These are phyloP conservation scores for Acacia concinna DNA, from an alignment of 331 rosid genomes.

Conservation along the genomic window DNA sequence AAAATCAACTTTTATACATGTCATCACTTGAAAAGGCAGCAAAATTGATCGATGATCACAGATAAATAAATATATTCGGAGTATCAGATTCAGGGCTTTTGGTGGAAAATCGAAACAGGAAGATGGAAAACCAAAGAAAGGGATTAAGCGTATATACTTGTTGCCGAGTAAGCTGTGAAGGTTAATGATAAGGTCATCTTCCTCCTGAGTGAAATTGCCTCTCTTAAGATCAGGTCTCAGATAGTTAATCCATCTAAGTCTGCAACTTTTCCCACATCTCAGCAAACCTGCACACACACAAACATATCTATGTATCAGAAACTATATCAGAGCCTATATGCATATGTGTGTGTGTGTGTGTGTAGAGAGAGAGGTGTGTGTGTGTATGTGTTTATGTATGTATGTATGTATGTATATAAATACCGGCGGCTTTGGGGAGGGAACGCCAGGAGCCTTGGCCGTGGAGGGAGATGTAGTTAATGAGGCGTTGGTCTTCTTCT, in stretches of 20 bases:
- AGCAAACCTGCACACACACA: slow-evolving; percentile 38
- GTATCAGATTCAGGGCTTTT: not conserved
- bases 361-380: not conserved
- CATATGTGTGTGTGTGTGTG: not conserved
- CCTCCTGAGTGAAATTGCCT: slow-evolving; percentile 54
- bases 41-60: not conserved
- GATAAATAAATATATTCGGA: not conserved
- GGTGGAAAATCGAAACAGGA: not conserved
- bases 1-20: not conserved
- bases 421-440: slow-evolving; percentile 60
- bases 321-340: too few relatives aligned
- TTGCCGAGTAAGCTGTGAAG: slow-evolving; percentile 60
- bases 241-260: slow-evolving; percentile 58
- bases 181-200: slow-evolving; percentile 49
- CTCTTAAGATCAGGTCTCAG: slow-evolving; percentile 55
- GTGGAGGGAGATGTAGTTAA: slow-evolving; percentile 44
- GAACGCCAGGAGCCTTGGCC: slow-evolving; percentile 62
- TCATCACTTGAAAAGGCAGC: not conserved
- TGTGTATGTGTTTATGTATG: too few relatives aligned
- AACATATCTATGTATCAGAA: not conserved
- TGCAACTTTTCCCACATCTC: slow-evolving; percentile 68
- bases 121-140: not conserved
- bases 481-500: slow-evolving; percentile 61
- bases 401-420: too few relatives aligned
- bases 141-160: slow-evolving; percentile 36